Base-by-base conservation (phyloP, 2,329 filamentous ascomycete species). In the Didymella keratinophila region DNA sequence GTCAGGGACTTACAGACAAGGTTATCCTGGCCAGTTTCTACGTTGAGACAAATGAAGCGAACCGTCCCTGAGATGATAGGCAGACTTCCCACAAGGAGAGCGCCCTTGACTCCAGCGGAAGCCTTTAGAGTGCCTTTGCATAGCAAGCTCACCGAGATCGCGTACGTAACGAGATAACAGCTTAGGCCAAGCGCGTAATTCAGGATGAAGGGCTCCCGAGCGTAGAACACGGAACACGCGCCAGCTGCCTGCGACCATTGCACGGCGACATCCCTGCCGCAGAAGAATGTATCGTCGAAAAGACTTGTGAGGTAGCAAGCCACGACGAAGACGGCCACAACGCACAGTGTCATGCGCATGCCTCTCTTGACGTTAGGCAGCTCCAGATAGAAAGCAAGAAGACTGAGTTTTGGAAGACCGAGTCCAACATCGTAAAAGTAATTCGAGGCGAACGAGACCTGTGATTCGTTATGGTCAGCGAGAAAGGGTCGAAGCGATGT, bases 341-440 rank as follows among this genome's bases (percentile, higher is more conserved):
- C 56, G 32, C 54, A 68, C 6, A 68, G 64, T 61, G 67, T 68
- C 55, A 62, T 67, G 42, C 64, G 65, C 54, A 68, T 60, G 3
- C 48, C 61, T 14, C 64, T 62, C 10, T 61, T 59, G 4, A 59
- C 51, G 3, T 60, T 61, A 68, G 67, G 46, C 53, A 68, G 1
- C 51, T 43, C 66, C 64, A 68, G 58, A 27, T 67, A 68, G 39
- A 68, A 68, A 6, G 64, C 66, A 6, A 68, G 59, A 64, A 68
- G 67, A 37, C 66, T 67, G 44, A 68, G 62, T 36, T 68, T 68
- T 11, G 66, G 66, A 37, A 68, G 67, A 0, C 66, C 66, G 62
- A 68, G 67, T 2, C 66, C 66, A 28, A 68, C 54, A 43, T 68
- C 66, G 56, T 68, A 68, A 54, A 68, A 68, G 52, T 68, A 68